Conservation (phyloP, 2,329 filamentous ascomycete genomes). For the Purpureocillium takamizusanense region DNA sequence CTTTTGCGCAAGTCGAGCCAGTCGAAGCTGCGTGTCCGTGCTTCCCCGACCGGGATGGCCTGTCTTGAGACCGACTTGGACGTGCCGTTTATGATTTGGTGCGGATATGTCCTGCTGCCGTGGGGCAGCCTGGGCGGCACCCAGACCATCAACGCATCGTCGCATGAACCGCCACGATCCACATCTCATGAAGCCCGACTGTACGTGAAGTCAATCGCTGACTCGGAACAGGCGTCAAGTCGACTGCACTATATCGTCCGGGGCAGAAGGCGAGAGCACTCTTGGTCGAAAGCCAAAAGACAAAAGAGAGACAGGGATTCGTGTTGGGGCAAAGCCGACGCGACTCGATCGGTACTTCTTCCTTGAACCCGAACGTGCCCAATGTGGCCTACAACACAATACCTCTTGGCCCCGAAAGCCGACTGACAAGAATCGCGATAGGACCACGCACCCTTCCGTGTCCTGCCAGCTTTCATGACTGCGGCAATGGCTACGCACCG, state of each 20-base stretch:
- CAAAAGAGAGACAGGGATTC: too few species aligned
- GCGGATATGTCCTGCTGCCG: background rate
- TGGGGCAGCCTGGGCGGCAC: background rate
- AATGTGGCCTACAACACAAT: too few species aligned
- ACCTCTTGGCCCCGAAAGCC: background rate
- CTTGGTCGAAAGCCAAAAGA: too few species aligned
- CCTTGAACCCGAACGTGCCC: too few species aligned
- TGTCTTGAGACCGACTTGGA: background rate
- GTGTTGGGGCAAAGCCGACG: too few species aligned
- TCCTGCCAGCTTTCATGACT: constrained; percentile 6
- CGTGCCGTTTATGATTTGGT: background rate
- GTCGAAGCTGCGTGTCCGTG: background rate
- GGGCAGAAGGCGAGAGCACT: too few species aligned
- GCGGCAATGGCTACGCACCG: constrained; percentile 11
- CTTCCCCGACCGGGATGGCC: background rate
- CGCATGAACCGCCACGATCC: background rate
- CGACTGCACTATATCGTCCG: background rate
- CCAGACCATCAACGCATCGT: background rate
- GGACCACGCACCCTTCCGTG: background rate
- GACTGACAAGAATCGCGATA: background rate
- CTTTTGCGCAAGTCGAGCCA: background rate
- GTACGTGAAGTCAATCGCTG: background rate
- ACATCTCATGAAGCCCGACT: background rate
- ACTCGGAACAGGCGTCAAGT: background rate
- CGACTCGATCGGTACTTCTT: too few species aligned